Evolutionary conservation across 352 stramenopile genomes (phyloP).

Genomic region (Blastocystis sp.): DNA sequence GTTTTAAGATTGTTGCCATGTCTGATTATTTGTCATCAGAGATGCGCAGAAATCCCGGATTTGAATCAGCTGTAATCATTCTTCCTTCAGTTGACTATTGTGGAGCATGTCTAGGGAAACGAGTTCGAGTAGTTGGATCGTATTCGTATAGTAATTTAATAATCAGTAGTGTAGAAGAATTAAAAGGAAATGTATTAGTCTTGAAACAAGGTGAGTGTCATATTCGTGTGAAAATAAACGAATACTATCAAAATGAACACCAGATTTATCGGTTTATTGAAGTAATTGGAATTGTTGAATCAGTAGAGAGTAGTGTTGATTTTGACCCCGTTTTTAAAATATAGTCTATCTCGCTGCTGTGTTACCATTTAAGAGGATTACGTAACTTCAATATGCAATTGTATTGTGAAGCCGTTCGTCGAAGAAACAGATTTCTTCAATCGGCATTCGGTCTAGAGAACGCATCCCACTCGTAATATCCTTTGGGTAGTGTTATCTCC

Average conservation of each 20-base stretch:
- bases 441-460: neutral
- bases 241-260: neutral
- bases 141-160: neutral
- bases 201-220: neutral
- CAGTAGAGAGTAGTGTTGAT: neutral
- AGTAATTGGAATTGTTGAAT: neutral
- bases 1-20: neutral
- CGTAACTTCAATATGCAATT: constrained; percentile 44
- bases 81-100: neutral
- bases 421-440: neutral
- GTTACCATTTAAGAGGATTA: neutral
- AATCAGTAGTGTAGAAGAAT: neutral
- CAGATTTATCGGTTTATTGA: constrained; percentile 2
- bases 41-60: neutral
- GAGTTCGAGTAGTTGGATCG: constrained; percentile 43
- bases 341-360: neutral
- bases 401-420: neutral
- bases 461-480: too few species aligned
- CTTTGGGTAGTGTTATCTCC: too few species aligned
- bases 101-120: neutral
- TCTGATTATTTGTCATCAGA: neutral
- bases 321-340: neutral
- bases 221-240: neutral
- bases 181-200: neutral
- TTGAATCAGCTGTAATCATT: neutral